A percentile compares a stretch with the other conserved stretches of the same genome.
These are phyloP conservation scores for Neurospora tetrasperma DNA, from an alignment of 495 filamentous ascomycete species.

Conservation along the genomic window DNA sequence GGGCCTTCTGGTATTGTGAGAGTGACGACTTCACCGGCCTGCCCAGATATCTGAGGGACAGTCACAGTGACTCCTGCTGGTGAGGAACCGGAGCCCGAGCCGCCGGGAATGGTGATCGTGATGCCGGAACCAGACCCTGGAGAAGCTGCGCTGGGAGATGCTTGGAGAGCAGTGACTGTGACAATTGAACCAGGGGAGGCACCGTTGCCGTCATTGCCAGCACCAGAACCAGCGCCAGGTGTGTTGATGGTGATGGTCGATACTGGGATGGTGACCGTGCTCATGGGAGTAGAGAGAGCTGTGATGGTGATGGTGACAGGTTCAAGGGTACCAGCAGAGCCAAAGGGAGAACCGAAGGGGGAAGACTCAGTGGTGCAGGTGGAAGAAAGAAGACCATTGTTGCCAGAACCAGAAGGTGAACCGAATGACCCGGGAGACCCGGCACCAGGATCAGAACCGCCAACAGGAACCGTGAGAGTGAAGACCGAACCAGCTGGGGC, in stretches of 20 bases:
- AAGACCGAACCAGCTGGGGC: constrained; percentile 12
- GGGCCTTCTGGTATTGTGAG: constrained; percentile 18
- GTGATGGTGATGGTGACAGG: constrained; percentile 14
- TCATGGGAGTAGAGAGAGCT: not conserved
- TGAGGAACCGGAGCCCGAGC: not conserved
- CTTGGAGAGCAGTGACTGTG: constrained; percentile 5
- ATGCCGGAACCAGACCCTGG: not conserved
- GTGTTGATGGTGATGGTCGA: constrained; percentile 12
- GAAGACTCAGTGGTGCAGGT: not conserved
- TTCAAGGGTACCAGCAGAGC: constrained; percentile 4
- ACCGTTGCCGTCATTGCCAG: not conserved
- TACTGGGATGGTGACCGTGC: constrained; percentile 15
- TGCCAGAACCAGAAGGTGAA: constrained; percentile 19
- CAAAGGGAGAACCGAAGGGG: constrained; percentile 11
- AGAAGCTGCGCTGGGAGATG: not conserved
- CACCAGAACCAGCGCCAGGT: not conserved
- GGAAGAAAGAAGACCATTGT: constrained; percentile 14
- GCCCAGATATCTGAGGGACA: not conserved
- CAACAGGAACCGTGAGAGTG: constrained; percentile 14
- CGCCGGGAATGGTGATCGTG: constrained; percentile 8
- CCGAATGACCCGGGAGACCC: constrained; percentile 7
- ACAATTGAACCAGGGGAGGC: constrained; percentile 1
- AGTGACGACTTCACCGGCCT: constrained; percentile 11
- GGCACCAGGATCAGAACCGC: not conserved
- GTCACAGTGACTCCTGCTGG: constrained; percentile 8